These are phyloP conservation scores for Claviceps quebecensis DNA, from an alignment of 2,329 filamentous ascomycete species.

Conservation along the genomic window DNA sequence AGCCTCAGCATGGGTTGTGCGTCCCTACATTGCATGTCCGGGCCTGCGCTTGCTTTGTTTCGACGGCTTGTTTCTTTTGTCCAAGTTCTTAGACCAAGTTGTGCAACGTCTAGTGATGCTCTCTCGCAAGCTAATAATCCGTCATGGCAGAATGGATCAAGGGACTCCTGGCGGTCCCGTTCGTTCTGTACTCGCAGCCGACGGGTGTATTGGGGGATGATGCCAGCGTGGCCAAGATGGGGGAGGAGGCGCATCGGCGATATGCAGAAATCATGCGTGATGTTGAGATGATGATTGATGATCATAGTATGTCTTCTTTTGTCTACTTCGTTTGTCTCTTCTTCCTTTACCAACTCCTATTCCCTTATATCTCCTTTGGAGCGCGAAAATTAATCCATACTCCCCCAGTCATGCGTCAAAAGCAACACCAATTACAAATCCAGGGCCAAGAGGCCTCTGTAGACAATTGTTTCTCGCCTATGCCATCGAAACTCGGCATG, in stretches of 20 bases:
- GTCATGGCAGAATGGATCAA: constrained; percentile 78
- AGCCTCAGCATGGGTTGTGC: no score
- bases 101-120: no score
- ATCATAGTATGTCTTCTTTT: constrained; percentile 56
- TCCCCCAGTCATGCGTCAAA: constrained; percentile 53
- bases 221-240: constrained; percentile 54
- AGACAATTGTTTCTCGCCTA: constrained; percentile 20
- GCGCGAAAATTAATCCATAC: background rate
- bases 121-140: background rate
- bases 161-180: constrained; percentile 81
- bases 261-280: constrained; percentile 94
- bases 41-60: no score
- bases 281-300: constrained; percentile 80
- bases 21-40: no score
- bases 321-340: background rate
- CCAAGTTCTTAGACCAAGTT: no score
- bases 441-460: constrained; percentile 1
- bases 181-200: constrained; percentile 90
- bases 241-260: constrained; percentile 65
- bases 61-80: no score
- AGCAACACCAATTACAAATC: constrained; percentile 11
- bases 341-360: no score
- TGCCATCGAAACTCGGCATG: constrained; percentile 77
- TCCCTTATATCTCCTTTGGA: no score
- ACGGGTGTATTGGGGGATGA: constrained; percentile 69